Conservation (phyloP, 116 monocot species). For the Dioscorea cayenensis region DNA sequence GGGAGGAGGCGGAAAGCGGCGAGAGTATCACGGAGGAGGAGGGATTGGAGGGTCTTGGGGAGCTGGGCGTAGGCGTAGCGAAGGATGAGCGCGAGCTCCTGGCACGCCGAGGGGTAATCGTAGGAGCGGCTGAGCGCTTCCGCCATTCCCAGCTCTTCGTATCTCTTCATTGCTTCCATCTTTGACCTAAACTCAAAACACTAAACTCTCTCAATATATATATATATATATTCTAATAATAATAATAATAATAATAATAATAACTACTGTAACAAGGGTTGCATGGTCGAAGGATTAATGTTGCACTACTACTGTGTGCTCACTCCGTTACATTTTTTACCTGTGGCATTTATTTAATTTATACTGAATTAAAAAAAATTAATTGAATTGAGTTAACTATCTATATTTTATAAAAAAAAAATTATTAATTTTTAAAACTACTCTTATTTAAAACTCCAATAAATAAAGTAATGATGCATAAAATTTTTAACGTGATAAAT, state of each 20-base stretch:
- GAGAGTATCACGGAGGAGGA: constrained; percentile 58
- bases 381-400: too few relatives aligned
- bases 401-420: too few relatives aligned
- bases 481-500: too few relatives aligned
- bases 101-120: constrained; percentile 65
- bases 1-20: constrained; percentile 79
- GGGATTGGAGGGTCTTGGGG: constrained; percentile 59
- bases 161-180: constrained; percentile 21
- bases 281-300: too few relatives aligned
- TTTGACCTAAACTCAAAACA: neutral
- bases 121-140: constrained; percentile 45
- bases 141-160: constrained; percentile 40
- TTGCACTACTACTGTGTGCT: too few relatives aligned
- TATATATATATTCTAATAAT: neutral
- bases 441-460: too few relatives aligned
- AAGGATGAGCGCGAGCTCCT: constrained; percentile 61
- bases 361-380: too few relatives aligned
- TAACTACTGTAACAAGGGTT: too few relatives aligned
- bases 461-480: too few relatives aligned
- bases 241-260: neutral
- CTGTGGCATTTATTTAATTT: too few relatives aligned
- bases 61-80: constrained; percentile 56
- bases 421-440: too few relatives aligned
- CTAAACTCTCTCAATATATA: neutral
- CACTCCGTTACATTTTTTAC: too few relatives aligned